phyloP scores from a whole-genome alignment of 108 stramenopile species.

The Mediolabrus comicus region DNA sequence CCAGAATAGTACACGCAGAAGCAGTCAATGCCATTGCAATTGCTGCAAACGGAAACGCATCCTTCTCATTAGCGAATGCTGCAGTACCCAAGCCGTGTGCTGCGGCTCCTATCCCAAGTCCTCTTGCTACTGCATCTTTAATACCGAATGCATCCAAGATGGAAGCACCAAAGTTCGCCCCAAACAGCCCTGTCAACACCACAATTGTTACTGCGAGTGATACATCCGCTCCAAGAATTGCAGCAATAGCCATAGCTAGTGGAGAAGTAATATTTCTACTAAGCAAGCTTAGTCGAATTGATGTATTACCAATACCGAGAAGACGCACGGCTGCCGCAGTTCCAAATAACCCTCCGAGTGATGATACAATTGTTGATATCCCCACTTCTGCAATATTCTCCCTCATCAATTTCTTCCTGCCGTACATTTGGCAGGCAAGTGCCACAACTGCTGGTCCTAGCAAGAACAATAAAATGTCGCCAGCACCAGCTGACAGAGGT shows the following conservation, averaged over 20 bases:
- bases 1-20: slow-evolving; percentile 64
- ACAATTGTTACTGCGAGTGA: slow-evolving; percentile 84
- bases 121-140: slow-evolving; percentile 83
- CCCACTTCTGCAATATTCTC: slow-evolving; percentile 69
- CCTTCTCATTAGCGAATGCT: slow-evolving; percentile 85
- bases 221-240: slow-evolving; percentile 80
- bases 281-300: slow-evolving; percentile 64
- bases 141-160: slow-evolving; percentile 74
- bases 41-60: slow-evolving; percentile 92
- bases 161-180: slow-evolving; percentile 88
- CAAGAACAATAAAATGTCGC: slow-evolving; percentile 67
- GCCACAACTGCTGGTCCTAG: slow-evolving; percentile 82
- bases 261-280: slow-evolving; percentile 87
- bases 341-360: slow-evolving; percentile 73
- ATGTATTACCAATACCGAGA: slow-evolving; percentile 46
- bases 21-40: slow-evolving; percentile 90
- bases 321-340: slow-evolving; percentile 60
- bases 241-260: slow-evolving; percentile 88
- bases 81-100: slow-evolving; percentile 94
- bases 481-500: slow-evolving; percentile 59
- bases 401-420: slow-evolving; percentile 64
- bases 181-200: slow-evolving; percentile 89
- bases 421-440: slow-evolving; percentile 75
- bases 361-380: slow-evolving; percentile 57
- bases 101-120: slow-evolving; percentile 87